Percentiles rank a stretch among this genome's conserved stretches.
phyloP scores from a whole-genome alignment of 352 stramenopile species.

The Pythium folliculosum region DNA sequence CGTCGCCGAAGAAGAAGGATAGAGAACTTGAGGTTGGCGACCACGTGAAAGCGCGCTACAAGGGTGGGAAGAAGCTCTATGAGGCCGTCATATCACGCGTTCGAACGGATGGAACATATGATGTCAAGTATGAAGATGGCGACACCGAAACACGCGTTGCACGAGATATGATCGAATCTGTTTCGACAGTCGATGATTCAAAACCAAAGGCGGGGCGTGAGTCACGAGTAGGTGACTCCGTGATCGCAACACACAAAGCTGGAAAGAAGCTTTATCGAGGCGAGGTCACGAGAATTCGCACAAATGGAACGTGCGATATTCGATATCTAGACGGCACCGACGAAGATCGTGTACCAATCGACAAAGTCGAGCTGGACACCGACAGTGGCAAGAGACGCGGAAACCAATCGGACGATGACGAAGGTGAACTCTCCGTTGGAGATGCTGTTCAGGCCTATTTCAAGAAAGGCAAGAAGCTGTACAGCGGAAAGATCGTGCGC shows the following conservation, averaged over 20 bases:
- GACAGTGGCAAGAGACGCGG: not conserved
- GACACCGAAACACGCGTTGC: slow-evolving; percentile 44
- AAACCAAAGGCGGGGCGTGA: not conserved
- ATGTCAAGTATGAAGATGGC: slow-evolving; percentile 70
- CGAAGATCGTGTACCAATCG: slow-evolving; percentile 23
- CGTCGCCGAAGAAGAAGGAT: slow-evolving; percentile 2
- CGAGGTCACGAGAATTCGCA: slow-evolving; percentile 47
- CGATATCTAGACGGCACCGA: slow-evolving; percentile 61
- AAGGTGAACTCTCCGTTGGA: slow-evolving; percentile 21
- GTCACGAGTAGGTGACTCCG: slow-evolving; percentile 26
- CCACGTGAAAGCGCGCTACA: slow-evolving; percentile 58
- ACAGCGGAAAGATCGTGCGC: slow-evolving; percentile 46
- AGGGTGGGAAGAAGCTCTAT: slow-evolving; percentile 67
- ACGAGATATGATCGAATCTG: slow-evolving; percentile 7
- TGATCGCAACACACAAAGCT: slow-evolving; percentile 47
- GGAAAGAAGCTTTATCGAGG: slow-evolving; percentile 48
- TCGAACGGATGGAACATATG: slow-evolving; percentile 63
- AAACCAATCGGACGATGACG: not conserved
- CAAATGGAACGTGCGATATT: slow-evolving; percentile 63
- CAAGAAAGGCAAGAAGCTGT: slow-evolving; percentile 53
- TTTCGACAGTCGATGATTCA: not conserved
- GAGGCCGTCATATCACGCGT: slow-evolving; percentile 52
- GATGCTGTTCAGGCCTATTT: slow-evolving; percentile 19
- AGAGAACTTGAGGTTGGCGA: slow-evolving; percentile 38
- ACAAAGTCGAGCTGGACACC: slow-evolving; percentile 4